Percentiles rank a stretch among this genome's conserved stretches.
phyloP scores from a whole-genome alignment of 805 yeast species.

The Torulaspora gathmanii region DNA sequence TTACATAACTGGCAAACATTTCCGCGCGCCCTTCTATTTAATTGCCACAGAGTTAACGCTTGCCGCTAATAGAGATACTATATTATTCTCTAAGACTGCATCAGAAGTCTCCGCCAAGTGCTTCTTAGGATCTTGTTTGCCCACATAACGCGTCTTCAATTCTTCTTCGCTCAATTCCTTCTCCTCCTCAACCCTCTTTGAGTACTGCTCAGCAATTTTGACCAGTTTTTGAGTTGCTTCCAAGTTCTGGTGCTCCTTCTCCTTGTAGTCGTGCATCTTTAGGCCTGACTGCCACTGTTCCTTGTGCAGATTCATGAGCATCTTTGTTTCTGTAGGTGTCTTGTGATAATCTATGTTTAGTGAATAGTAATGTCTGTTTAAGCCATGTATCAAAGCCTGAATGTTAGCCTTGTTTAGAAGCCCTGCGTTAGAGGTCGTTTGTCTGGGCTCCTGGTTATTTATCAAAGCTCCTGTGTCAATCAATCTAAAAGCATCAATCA shows the following conservation, averaged over 20 bases:
- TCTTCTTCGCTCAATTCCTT: conserved; percentile 83
- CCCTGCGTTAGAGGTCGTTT: conserved; percentile 93
- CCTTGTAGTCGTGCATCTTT: conserved; percentile 67
- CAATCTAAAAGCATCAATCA: conserved; percentile 95
- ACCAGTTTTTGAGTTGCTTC: conserved; percentile 75
- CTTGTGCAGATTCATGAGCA: conserved; percentile 91
- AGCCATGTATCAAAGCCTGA: conserved; percentile 94
- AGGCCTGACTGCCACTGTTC: conserved; percentile 94
- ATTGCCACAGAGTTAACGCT: conserved; percentile 88
- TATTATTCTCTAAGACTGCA: conserved; percentile 79
- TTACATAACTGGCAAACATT: background rate
- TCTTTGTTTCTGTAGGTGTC: conserved; percentile 85
- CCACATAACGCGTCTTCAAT: conserved; percentile 91
- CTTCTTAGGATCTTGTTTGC: conserved; percentile 98
- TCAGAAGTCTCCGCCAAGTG: conserved; percentile 90
- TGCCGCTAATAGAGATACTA: conserved; percentile 80
- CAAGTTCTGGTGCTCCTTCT: conserved; percentile 69
- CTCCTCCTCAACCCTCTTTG: conserved; percentile 87
- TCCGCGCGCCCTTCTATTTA: conserved; percentile 40
- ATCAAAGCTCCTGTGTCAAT: conserved; percentile 82
- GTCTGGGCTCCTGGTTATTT: conserved; percentile 98
- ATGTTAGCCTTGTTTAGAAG: conserved; percentile 93
- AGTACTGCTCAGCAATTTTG: conserved; percentile 83
- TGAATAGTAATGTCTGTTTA: conserved; percentile 94
- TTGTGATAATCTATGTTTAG: conserved; percentile 91